Percentiles rank a stretch among this genome's conserved stretches.
Evolutionary conservation across 2,329 filamentous ascomycete species (phyloP).

Genomic region (Madurella fahalii): DNA sequence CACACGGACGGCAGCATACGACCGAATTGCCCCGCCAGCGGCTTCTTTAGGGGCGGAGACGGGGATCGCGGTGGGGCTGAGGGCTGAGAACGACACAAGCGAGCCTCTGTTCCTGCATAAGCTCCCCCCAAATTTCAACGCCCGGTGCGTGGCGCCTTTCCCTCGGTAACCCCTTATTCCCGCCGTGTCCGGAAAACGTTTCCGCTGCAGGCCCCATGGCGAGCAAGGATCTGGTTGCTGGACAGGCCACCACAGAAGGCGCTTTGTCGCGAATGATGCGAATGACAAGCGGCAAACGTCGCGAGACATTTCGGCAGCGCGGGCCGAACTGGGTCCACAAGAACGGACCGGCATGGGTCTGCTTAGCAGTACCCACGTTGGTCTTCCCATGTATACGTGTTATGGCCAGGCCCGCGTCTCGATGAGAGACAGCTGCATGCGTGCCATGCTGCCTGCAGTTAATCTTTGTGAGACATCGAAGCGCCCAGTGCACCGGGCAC

Average conservation of each 20-base stretch:
- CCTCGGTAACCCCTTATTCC: too few relatives aligned
- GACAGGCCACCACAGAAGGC: too few relatives aligned
- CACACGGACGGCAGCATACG: too few relatives aligned
- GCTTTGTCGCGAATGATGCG: not conserved
- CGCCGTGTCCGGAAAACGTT: constrained; percentile 3
- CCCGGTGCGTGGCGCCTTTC: not conserved
- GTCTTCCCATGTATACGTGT: not conserved
- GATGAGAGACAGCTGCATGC: not conserved
- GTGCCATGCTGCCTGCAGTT: not conserved
- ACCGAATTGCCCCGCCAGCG: not conserved
- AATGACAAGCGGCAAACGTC: not conserved
- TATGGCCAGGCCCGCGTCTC: not conserved
- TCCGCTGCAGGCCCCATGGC: constrained; percentile 1
- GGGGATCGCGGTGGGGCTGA: constrained; percentile 1
- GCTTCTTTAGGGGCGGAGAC: not conserved
- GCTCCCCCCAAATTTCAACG: not conserved
- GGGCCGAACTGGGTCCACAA: not conserved
- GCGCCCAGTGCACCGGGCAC: not conserved
- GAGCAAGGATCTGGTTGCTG: constrained; percentile 1
- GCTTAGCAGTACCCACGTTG: not conserved
- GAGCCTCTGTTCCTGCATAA: constrained; percentile 8
- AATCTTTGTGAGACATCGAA: constrained; percentile 1
- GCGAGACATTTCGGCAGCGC: not conserved
- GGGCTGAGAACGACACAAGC: constrained; percentile 1
- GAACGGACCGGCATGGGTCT: not conserved